These are phyloP conservation scores for Hypomyces rosellus DNA, from an alignment of 2,329 filamentous ascomycete genomes.

Conservation along the genomic window DNA sequence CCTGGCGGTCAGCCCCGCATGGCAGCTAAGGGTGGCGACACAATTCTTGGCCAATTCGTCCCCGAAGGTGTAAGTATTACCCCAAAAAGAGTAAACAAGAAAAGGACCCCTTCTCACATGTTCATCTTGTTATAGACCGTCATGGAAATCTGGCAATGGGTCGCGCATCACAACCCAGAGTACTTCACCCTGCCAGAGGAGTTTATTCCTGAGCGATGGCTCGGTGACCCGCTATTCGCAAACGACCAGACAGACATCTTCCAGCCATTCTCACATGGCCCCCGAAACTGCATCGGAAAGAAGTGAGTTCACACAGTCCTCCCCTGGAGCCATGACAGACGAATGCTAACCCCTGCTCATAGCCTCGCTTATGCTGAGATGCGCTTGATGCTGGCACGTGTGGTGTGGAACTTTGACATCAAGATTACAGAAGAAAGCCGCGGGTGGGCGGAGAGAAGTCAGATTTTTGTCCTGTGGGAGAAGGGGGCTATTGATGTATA, in stretches of 20 bases:
- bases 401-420: constrained; percentile 24
- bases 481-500: constrained; percentile 9
- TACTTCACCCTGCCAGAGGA: constrained; percentile 26
- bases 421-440: constrained; percentile 15
- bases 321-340: not conserved
- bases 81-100: not conserved
- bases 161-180: constrained; percentile 25
- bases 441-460: constrained; percentile 6
- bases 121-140: constrained; percentile 6
- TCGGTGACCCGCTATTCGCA: constrained; percentile 17
- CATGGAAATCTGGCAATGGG: constrained; percentile 31
- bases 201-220: constrained; percentile 34
- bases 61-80: constrained; percentile 24
- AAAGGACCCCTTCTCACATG: not conserved
- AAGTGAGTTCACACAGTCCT: constrained; percentile 18
- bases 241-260: constrained; percentile 19
- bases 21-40: constrained; percentile 22
- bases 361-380: constrained; percentile 28
- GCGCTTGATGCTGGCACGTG: constrained; percentile 21
- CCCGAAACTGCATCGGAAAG: constrained; percentile 26
- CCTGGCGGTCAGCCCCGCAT: constrained; percentile 30
- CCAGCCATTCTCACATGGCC: constrained; percentile 25
- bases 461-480: constrained; percentile 7
- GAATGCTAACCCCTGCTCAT: not conserved
- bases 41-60: constrained; percentile 24